These are phyloP conservation scores for Lodderomyces orthopsilosis DNA, from an alignment of 1,139 yeast genomes.

Conservation along the genomic window DNA sequence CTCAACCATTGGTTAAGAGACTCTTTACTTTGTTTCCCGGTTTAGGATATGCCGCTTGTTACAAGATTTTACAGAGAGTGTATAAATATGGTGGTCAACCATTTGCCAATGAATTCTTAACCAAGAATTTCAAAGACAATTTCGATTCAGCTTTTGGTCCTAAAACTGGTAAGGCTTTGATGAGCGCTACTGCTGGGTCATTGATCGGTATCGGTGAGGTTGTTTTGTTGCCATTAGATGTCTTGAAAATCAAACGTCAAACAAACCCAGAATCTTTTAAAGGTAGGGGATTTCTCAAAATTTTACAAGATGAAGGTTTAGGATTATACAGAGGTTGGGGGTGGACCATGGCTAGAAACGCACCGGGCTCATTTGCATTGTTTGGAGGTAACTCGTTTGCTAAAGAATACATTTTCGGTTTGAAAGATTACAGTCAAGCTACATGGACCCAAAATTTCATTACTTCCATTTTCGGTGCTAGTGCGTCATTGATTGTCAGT, in stretches of 20 bases:
- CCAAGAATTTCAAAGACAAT: conserved; percentile 64
- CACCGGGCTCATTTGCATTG: conserved; percentile 96
- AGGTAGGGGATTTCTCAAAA: conserved; percentile 92
- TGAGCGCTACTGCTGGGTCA: conserved; percentile 98
- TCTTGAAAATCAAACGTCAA: conserved; percentile 95
- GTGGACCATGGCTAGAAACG: conserved; percentile 99
- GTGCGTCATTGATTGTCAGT: conserved; percentile 92
- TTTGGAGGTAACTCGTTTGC: conserved; percentile 99
- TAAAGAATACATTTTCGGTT: conserved; percentile 87
- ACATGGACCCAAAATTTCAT: conserved; percentile 95
- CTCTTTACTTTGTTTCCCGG: conserved; percentile 92
- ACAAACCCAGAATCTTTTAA: conserved; percentile 97
- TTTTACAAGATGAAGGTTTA: conserved; percentile 86
- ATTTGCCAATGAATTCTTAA: conserved; percentile 89
- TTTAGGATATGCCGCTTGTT: conserved; percentile 96
- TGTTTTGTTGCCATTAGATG: conserved; percentile 91
- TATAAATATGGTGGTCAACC: conserved; percentile 99
- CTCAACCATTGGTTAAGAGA: conserved; percentile 67
- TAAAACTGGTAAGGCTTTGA: conserved; percentile 92
- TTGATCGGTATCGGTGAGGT: conserved; percentile 97
- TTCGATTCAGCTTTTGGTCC: conserved; percentile 82
- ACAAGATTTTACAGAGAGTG: conserved; percentile 94
- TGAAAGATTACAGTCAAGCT: conserved; percentile 82
- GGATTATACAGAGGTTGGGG: conserved; percentile 98
- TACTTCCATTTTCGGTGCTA: conserved; percentile 97